phyloP scores from a whole-genome alignment of 495 filamentous ascomycete genomes.

The Bacidia gigantensis region DNA sequence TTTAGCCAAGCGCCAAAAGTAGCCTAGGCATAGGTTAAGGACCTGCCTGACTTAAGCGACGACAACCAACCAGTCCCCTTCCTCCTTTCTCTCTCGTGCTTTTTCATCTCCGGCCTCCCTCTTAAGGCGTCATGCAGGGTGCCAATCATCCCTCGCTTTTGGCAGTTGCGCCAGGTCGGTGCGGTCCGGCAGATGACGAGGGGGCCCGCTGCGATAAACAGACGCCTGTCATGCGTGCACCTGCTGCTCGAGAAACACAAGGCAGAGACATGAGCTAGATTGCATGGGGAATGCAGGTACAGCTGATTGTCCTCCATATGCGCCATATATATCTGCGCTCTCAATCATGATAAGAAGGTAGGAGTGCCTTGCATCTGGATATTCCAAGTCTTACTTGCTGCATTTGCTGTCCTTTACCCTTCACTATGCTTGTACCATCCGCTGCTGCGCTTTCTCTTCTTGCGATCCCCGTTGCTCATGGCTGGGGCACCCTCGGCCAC shows the following conservation, averaged over 20 bases:
- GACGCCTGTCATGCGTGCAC: slow-evolving; percentile 3
- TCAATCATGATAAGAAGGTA: background rate
- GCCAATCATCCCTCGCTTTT: slow-evolving; percentile 1
- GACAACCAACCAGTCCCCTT: background rate
- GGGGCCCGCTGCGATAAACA: slow-evolving; percentile 1
- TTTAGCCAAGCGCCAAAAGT: background rate
- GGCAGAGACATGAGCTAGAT: background rate
- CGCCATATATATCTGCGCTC: background rate
- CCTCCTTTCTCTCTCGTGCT: slow-evolving; percentile 3
- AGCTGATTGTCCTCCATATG: background rate
- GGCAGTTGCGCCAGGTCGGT: background rate
- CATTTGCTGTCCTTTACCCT: background rate
- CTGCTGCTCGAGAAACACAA: background rate
- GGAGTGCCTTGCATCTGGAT: background rate
- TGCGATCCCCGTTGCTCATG: slow-evolving; percentile 14
- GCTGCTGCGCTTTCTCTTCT: slow-evolving; percentile 9
- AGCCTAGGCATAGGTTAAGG: background rate
- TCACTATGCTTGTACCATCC: slow-evolving; percentile 6
- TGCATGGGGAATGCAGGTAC: slow-evolving; percentile 8
- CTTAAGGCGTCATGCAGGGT: background rate
- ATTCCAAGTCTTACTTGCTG: background rate
- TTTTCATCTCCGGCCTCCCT: background rate
- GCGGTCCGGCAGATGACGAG: slow-evolving; percentile 7
- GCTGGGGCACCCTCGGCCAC: slow-evolving; percentile 47
- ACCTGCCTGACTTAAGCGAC: background rate